These are phyloP conservation scores for Trichophyton rubrum DNA, from an alignment of 2,329 filamentous ascomycete species.

Conservation along the genomic window DNA sequence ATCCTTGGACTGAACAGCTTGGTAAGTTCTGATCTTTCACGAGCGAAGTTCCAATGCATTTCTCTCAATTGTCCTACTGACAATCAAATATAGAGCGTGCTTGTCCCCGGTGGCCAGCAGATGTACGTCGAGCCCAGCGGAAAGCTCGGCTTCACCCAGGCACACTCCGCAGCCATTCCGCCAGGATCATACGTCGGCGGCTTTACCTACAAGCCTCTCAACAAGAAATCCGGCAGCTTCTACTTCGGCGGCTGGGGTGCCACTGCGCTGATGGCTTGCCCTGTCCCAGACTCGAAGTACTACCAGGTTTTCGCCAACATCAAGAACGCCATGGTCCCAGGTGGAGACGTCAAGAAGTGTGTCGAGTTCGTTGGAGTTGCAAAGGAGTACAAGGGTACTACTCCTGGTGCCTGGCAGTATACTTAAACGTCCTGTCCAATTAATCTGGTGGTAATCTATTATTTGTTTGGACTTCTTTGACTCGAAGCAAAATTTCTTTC, in stretches of 20 bases:
- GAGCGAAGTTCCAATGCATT: no score
- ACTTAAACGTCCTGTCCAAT: conserved; percentile 16
- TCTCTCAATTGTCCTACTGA: conserved; percentile 14
- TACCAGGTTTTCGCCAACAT: conserved; percentile 35
- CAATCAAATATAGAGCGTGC: conserved; percentile 28
- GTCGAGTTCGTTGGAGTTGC: conserved; percentile 30
- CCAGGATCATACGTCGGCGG: conserved; percentile 39
- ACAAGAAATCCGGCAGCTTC: conserved; percentile 18
- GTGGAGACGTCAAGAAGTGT: conserved; percentile 27
- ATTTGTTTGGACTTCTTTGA: background rate
- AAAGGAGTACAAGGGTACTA: conserved; percentile 16
- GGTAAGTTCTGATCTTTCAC: conserved; percentile 19
- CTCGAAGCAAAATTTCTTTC: background rate
- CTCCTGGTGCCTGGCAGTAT: conserved; percentile 31
- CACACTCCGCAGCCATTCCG: conserved; percentile 44
- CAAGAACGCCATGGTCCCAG: conserved; percentile 30
- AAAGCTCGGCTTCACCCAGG: conserved; percentile 42
- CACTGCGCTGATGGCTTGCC: conserved; percentile 35
- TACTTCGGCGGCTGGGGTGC: conserved; percentile 25
- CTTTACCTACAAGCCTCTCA: conserved; percentile 32
- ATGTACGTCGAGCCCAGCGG: conserved; percentile 47
- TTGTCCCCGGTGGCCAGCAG: conserved; percentile 51
- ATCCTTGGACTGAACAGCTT: conserved; percentile 29
- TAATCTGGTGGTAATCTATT: no score
- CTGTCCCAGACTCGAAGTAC: conserved; percentile 17